Evolutionary conservation across 106 monocot species (phyloP), one percentile per base, ranked within the genome.

Genomic region (Dendrobium huoshanense): DNA sequence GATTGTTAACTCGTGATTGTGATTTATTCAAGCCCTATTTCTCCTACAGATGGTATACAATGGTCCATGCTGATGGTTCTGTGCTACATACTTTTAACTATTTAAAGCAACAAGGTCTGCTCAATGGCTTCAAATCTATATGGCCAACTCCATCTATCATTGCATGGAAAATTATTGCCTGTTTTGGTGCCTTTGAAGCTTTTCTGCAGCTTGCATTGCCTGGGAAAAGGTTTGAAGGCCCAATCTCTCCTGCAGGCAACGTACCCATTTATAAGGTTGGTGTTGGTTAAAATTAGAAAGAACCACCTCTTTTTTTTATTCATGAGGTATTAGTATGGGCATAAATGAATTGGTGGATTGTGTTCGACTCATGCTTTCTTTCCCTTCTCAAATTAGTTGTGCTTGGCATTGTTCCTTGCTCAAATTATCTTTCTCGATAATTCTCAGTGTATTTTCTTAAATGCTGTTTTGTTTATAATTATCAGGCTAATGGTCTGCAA

Each of bases 41-140:
- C 22, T 11, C 1, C 0, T 82, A 75, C 88, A 98, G 98, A 85
- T 98, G 98, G 98, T 98, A 98, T 78, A 89, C 98, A 25, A 92
- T 98, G 98, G 98, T 95, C 81, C 94, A 98, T 85, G 92, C 92
- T 73, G 98, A 98, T 85, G 98, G 98, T 31, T 98, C 98, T 47
- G 81, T 95, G 25, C 42, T 87, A 75, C 85, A 86, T 72, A 89
- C 94, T 5, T 89, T 77, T 49, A 90, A 86, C 58, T 87, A 91
- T 75, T 79, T 98, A 22, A 89, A 82, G 84, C 70, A 91, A 58
- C 72, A 92, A 78, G 94, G 97, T n/a, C 13, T 92, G 15, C 80
- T 76, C 48, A 22, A 95, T 68, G 92, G 98, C 16, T 79, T 98
- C 18, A 89, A 77, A 76, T 58, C 72, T 82, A 89, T 94, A 40